phyloP scores from a whole-genome alignment of 2,329 filamentous ascomycete species.

The Teratosphaeria destructans region DNA sequence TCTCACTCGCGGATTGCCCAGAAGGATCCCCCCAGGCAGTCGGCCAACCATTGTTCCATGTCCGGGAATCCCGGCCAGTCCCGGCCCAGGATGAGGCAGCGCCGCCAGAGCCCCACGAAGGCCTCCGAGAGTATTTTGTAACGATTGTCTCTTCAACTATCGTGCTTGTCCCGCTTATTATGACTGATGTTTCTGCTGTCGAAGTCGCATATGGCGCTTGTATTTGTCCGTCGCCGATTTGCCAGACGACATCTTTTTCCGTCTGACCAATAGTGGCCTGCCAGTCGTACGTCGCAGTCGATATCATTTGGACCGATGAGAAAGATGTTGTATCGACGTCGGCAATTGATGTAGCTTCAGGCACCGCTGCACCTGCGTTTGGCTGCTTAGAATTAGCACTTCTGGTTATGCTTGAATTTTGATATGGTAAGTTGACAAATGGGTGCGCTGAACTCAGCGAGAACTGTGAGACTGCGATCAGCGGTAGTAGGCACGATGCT shows the following conservation, averaged over 20 bases:
- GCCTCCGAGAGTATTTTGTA: not conserved
- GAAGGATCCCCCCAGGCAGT: not conserved
- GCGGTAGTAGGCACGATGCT: constrained; percentile 14
- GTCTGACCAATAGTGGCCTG: not conserved
- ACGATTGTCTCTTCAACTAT: not conserved
- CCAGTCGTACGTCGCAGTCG: not conserved
- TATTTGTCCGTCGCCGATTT: constrained; percentile 14
- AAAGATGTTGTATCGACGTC: constrained; percentile 3
- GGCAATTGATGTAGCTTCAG: not conserved
- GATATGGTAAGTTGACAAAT: constrained; percentile 5
- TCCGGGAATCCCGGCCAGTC: not conserved
- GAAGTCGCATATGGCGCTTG: constrained; percentile 4
- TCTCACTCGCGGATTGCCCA: not conserved
- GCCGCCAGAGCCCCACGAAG: not conserved
- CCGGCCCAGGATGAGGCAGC: not conserved
- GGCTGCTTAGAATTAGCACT: not conserved
- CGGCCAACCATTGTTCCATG: not conserved
- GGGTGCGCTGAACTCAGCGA: constrained; percentile 15
- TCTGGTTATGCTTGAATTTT: not conserved
- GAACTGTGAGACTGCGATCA: constrained; percentile 19
- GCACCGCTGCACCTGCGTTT: not conserved
- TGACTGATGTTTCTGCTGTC: not conserved
- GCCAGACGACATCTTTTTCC: not conserved
- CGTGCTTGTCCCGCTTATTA: not conserved
- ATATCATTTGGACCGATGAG: constrained; percentile 1